phyloP scores from a whole-genome alignment of 2,329 filamentous ascomycete genomes.

The Amesomyces nigricolor region DNA sequence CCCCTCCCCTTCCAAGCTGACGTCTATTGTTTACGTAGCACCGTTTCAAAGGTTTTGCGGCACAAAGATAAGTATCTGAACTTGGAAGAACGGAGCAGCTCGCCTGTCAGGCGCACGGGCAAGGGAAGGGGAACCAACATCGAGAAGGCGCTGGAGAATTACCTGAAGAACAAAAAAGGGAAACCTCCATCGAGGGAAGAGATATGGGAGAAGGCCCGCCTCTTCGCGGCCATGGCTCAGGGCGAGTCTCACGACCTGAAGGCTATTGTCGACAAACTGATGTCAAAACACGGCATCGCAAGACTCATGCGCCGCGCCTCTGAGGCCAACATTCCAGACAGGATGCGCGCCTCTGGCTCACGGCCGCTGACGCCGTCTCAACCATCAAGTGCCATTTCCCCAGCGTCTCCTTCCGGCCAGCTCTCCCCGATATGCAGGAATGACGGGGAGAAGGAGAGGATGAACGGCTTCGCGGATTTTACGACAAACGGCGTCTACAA shows the following conservation, averaged over 20 bases:
- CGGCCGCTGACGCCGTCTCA: slow-evolving; percentile 52
- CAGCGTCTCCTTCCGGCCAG: slow-evolving; percentile 63
- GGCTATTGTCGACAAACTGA: slow-evolving; percentile 91
- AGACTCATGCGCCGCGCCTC: slow-evolving; percentile 53
- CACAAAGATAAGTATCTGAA: slow-evolving; percentile 93
- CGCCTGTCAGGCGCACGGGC: slow-evolving; percentile 66
- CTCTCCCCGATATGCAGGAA: slow-evolving; percentile 63
- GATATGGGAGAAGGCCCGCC: slow-evolving; percentile 75
- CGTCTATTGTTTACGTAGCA: slow-evolving; percentile 52
- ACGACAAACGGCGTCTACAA: slow-evolving; percentile 48
- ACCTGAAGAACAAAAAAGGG: slow-evolving; percentile 66
- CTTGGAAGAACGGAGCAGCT: slow-evolving; percentile 70
- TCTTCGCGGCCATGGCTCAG: slow-evolving; percentile 67
- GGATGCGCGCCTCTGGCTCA: slow-evolving; percentile 43
- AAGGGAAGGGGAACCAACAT: slow-evolving; percentile 88
- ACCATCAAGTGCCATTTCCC: slow-evolving; percentile 63
- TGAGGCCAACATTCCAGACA: slow-evolving; percentile 67
- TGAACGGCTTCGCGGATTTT: slow-evolving; percentile 53
- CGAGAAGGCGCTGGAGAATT: slow-evolving; percentile 82
- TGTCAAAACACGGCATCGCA: slow-evolving; percentile 69
- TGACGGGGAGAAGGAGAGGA: slow-evolving; percentile 61
- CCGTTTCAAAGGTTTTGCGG: slow-evolving; percentile 94
- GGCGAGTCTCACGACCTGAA: slow-evolving; percentile 66
- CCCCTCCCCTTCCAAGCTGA: neutral
- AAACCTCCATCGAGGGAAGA: slow-evolving; percentile 69